Percentiles rank a stretch among this genome's conserved stretches.
Conservation (phyloP, 2,329 filamentous ascomycete species). For the Colletotrichum lini region DNA sequence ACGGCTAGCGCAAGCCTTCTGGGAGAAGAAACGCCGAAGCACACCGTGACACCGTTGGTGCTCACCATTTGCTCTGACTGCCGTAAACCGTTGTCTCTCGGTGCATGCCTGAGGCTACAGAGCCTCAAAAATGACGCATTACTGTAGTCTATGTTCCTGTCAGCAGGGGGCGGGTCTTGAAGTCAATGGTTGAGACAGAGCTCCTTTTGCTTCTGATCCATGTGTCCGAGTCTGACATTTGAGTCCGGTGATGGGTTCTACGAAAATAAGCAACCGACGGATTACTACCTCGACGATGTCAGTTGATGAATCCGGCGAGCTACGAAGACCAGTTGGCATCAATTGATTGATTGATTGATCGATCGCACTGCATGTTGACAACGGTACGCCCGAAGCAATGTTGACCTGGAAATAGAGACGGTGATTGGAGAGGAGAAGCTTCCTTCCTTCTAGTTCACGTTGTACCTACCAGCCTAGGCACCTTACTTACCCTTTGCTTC, state of each 20-base stretch:
- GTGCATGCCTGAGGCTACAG: constrained; percentile 38
- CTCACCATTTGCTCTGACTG: constrained; percentile 11
- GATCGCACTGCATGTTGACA: background rate
- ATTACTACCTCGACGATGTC: background rate
- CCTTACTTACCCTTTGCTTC: background rate
- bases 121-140: constrained; percentile 43
- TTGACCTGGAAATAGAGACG: background rate
- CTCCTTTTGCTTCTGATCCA: constrained; percentile 31
- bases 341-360: constrained; percentile 13
- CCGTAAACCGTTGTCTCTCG: constrained; percentile 13
- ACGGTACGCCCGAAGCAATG: background rate
- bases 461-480: too few species aligned
- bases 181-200: constrained; percentile 8
- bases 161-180: background rate
- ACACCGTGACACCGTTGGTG: constrained; percentile 16
- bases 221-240: constrained; percentile 5
- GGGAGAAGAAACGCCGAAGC: constrained; percentile 31
- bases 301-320: constrained; percentile 16
- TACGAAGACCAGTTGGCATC: background rate
- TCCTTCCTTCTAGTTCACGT: background rate
- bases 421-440: background rate
- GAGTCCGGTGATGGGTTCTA: constrained; percentile 17
- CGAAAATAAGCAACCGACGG: constrained; percentile 23
- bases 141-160: constrained; percentile 11
- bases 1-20: constrained; percentile 4